phyloP scores from a whole-genome alignment of 306 rosid species.

The Prosopis cineraria region DNA sequence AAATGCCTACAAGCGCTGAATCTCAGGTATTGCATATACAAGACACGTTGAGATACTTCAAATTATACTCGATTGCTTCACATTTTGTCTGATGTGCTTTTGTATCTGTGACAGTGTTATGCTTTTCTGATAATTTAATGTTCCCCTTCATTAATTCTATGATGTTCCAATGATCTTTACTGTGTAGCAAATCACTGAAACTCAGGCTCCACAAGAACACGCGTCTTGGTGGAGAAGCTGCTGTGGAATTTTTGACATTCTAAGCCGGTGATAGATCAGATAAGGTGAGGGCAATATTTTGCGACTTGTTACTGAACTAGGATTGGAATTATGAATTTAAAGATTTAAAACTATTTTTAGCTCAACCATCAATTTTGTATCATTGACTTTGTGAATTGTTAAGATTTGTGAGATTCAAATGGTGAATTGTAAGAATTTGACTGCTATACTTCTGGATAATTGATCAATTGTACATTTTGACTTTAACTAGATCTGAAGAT shows the following conservation, averaged over 20 bases:
- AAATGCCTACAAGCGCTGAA: conserved; percentile 34
- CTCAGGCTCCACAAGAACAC: conserved; percentile 38
- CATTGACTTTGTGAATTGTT: neutral
- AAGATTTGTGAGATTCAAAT: neutral
- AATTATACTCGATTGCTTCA: neutral
- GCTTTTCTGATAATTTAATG: neutral
- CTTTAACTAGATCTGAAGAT: neutral
- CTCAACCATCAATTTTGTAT: neutral
- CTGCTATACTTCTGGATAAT: neutral
- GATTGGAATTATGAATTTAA: neutral
- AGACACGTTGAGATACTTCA: conserved; percentile 5
- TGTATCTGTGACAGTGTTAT: neutral
- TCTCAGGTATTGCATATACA: conserved; percentile 43
- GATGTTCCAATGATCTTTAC: neutral
- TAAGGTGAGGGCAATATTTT: conserved; percentile 41
- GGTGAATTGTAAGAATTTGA: neutral
- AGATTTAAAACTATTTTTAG: neutral
- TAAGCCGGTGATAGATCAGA: conserved; percentile 53
- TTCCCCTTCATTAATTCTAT: neutral
- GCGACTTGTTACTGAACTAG: neutral
- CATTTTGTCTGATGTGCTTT: neutral
- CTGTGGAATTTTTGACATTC: conserved; percentile 67
- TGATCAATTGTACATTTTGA: neutral
- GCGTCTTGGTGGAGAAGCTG: conserved; percentile 75
- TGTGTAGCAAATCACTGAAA: conserved; percentile 34